Base-by-base conservation (phyloP, 306 rosid genomes). In the Prunus dulcis region DNA sequence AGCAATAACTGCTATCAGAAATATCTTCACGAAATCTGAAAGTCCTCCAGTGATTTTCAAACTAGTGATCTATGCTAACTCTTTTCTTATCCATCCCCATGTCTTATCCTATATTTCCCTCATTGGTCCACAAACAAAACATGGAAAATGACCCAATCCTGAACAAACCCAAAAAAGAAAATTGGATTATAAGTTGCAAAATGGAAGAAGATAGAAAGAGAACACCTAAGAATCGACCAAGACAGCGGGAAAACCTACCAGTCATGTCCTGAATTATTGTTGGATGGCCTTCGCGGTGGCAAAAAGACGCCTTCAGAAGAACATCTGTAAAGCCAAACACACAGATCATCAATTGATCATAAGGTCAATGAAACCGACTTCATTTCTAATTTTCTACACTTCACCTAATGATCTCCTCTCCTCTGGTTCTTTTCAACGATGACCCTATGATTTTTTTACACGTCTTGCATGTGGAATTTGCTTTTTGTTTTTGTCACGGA, bases 211-310 rank as follows among this genome's bases (percentile, higher is more conserved):
- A 27, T 68, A 47, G 19, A 19, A 13, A 5, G 38, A 71, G 34
- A 34, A 56, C 3, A 56, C 19, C 27, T 58, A 11, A 58, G 64
- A 58, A 58, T 12, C 18, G 30, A 23, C 12, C 68, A 64, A 18
- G 49, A 6, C 69, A 18, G 22, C 34, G 25, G 30, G 46, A 61
- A 1, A 73, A 38, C 67, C 69, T 25, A 60, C 57, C 30, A 57
- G 69, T 45, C 58, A 11, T 15, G 19, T 43, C 45, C 77, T 58
- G 52, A 58, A 60, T 43, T 60, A 45, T 73, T 25, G 69, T 73
- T 58, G 77, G 76, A 73, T 19, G 20, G 58, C 61, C n/a, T 9
- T 25, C 6, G 67, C 9, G 76, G 76, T 57, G 56, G 76, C 47
- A 64, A 43, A 57, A 25, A 32, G 38, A 32, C 38, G 38, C 43